Percentiles rank a stretch among this genome's conserved stretches.
phyloP scores from a whole-genome alignment of 208 protist genomes.

The Crithidia expoeki region DNA sequence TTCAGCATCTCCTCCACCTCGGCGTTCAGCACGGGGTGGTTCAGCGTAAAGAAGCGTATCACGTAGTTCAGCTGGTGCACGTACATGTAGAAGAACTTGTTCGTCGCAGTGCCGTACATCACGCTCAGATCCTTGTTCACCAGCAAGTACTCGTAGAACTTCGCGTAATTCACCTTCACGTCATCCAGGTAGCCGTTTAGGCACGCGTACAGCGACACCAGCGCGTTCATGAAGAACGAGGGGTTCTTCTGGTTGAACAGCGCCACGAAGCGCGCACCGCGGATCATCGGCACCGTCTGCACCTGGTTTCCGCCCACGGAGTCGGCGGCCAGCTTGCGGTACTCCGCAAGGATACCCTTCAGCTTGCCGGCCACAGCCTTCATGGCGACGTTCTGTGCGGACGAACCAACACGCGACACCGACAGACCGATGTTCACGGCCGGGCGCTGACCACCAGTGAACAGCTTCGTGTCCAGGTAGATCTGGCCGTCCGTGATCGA shows the following conservation, averaged over 20 bases:
- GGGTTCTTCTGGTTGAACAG: constrained; percentile 91
- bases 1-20: too few species aligned
- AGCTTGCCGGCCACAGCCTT: constrained; percentile 91
- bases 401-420: constrained; percentile 94
- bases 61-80: constrained; percentile 82
- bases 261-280: constrained; percentile 79
- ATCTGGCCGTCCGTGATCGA: constrained; percentile 96
- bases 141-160: constrained; percentile 90
- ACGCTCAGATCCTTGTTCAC: constrained; percentile 86
- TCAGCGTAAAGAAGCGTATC: constrained; percentile 84
- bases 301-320: constrained; percentile 75
- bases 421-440: constrained; percentile 96
- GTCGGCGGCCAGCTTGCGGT: constrained; percentile 92
- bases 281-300: constrained; percentile 83
- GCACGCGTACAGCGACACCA: constrained; percentile 83
- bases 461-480: constrained; percentile 94
- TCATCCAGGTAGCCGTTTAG: constrained; percentile 87
- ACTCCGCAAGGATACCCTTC: constrained; percentile 94
- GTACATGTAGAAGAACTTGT: constrained; percentile 93
- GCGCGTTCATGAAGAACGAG: constrained; percentile 87
- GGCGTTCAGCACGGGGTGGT: constrained; percentile 76
- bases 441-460: constrained; percentile 93
- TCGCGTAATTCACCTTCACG: constrained; percentile 86
- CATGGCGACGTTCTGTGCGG: constrained; percentile 93
- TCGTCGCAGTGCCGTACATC: constrained; percentile 83